Evolutionary conservation across 2,329 filamentous ascomycete species (phyloP).

Genomic region (Penicillium sp.): DNA sequence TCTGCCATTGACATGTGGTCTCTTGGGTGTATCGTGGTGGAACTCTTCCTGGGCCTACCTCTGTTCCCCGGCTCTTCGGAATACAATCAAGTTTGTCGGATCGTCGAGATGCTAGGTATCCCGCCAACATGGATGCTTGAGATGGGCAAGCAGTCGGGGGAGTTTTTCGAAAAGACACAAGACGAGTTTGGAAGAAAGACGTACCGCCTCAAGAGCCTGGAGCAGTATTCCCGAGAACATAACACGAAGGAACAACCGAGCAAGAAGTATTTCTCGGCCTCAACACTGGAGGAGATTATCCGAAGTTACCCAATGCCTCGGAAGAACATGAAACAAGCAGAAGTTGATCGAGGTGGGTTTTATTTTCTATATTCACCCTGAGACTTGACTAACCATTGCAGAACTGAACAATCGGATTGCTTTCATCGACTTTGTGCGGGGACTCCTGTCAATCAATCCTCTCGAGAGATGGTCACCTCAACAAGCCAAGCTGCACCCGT

Average conservation of each 20-base stretch:
- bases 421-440: constrained; percentile 97
- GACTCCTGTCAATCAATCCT: constrained; percentile 88
- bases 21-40: constrained; percentile 94
- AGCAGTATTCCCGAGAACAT: constrained; percentile 94
- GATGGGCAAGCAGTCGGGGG: constrained; percentile 94
- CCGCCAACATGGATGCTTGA: constrained; percentile 99
- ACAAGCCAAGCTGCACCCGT: constrained; percentile 94
- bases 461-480: constrained; percentile 97
- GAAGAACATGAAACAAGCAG: constrained; percentile 98
- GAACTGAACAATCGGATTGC: constrained; percentile 98
- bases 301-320: constrained; percentile 96
- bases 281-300: constrained; percentile 92
- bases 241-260: constrained; percentile 97
- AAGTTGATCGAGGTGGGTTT: constrained; percentile 82
- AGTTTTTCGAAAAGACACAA: constrained; percentile 90
- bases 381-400: constrained; percentile 43
- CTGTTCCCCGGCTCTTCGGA: constrained; percentile 96
- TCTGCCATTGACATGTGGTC: constrained; percentile 99
- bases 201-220: constrained; percentile 93
- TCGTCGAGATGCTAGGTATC: constrained; percentile 96
- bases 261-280: constrained; percentile 99
- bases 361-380: constrained; percentile 22
- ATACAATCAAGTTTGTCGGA: constrained; percentile 96
- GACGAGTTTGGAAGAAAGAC: constrained; percentile 91
- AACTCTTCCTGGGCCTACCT: constrained; percentile 90